Evolutionary conservation across 164 flowering plant genomes (phyloP), one percentile per base, ranked within the genome.

Genomic region (Tinospora cordifolia): DNA sequence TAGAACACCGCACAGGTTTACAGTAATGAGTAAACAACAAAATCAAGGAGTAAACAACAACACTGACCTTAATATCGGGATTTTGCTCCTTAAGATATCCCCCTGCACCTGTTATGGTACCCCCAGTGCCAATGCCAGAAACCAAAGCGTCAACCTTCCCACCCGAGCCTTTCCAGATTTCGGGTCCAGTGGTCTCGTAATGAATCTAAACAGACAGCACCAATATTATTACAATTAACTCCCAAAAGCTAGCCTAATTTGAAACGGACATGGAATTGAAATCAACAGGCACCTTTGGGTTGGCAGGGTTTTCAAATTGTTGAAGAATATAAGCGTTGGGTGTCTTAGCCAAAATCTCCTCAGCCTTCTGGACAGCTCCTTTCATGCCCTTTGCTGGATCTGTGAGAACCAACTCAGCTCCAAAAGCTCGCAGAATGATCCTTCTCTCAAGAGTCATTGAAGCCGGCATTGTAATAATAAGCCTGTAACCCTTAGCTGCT

Each of bases 171-270:
- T 82, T 82, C 97, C 97, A 91, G 47, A 91, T 83, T 80, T 91
- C 94, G 21, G 95, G 97, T 63, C 97, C 97, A 69, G 95, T 91
- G 46, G 91, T 89, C 73, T 89, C 93, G 75, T 88, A 89, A 75
- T 89, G 97, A 64, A 87, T 75, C 97, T 91, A 66, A 59, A 80
- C 3, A 12, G 62, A 68, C 21, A 66, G 54, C 12, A 54, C 17
- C 30, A 3, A 65, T 24, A 6, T 8, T 26, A 15, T 65, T 30
- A 63, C 22, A 24, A 41, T 22, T 3, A 64, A 21, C 13, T 70
- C n/a, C 8, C 60, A 49, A 3, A 57, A 65, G 17, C 8, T 26
- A 44, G 40, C 62, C 41, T 26, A 63, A 59, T 68, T 22, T 17
- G 25, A 11, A 59, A 22, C 27, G 26, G 25, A 60, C 34, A 51